These are phyloP conservation scores for Tricholomella constricta DNA, from an alignment of 768 basidiomycete genomes.

Conservation along the genomic window DNA sequence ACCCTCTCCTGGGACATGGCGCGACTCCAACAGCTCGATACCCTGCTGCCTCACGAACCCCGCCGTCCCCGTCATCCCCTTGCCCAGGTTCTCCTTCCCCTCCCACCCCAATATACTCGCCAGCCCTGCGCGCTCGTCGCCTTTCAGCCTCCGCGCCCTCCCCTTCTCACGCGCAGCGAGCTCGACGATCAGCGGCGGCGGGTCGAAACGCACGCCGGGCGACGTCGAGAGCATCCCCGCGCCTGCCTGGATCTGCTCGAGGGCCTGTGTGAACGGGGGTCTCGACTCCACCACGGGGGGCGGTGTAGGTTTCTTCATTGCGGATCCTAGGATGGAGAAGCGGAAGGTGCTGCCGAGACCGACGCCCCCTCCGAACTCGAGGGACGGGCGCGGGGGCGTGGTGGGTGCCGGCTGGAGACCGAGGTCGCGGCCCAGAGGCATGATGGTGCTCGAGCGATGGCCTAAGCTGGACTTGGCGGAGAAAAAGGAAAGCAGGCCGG, in stretches of 20 bases:
- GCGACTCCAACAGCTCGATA: conserved; percentile 17
- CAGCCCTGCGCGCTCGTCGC: conserved; percentile 59
- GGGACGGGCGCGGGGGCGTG: conserved; percentile 23
- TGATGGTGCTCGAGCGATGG: conserved; percentile 23
- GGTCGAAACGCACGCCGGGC: conserved; percentile 46
- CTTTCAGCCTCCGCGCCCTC: conserved; percentile 40
- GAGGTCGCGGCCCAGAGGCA: conserved; percentile 22
- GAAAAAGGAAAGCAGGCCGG: conserved; percentile 45
- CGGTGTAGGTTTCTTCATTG: conserved; percentile 19
- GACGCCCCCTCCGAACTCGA: conserved; percentile 29
- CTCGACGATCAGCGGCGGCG: conserved; percentile 49
- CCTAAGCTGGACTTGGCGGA: conserved; percentile 27
- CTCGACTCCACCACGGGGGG: conserved; percentile 13
- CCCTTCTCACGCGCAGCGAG: conserved; percentile 52
- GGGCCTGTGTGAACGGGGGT: conserved; percentile 38
- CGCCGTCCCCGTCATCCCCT: conserved; percentile 47
- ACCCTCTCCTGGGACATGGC: not conserved
- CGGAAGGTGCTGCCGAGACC: conserved; percentile 17
- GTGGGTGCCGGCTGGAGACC: not conserved
- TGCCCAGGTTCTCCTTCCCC: conserved; percentile 39
- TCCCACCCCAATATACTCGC: conserved; percentile 64
- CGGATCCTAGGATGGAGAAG: conserved; percentile 9
- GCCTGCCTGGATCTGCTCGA: conserved; percentile 43
- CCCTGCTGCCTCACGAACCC: conserved; percentile 45
- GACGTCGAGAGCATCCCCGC: conserved; percentile 53